Percentiles rank a stretch among this genome's conserved stretches.
These are phyloP conservation scores for Corylus avellana DNA, from an alignment of 306 rosid species.

Conservation along the genomic window DNA sequence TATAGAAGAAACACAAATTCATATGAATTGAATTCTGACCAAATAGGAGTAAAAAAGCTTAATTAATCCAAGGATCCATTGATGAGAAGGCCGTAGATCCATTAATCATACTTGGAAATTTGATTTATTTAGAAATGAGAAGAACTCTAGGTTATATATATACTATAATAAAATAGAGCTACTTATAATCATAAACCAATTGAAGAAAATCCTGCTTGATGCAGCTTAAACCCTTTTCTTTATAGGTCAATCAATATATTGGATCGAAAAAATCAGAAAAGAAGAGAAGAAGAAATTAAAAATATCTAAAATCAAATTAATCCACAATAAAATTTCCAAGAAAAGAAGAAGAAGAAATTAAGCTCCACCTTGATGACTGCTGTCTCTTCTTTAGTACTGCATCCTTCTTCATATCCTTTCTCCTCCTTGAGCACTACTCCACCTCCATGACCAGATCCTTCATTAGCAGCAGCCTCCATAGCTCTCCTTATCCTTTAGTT, in stretches of 20 bases:
- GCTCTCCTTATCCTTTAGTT: background rate
- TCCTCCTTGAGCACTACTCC: conserved; percentile 37
- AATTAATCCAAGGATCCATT: background rate
- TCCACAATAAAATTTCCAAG: conserved; percentile 8
- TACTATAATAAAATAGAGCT: too few species aligned
- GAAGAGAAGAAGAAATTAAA: background rate
- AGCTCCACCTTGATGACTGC: conserved; percentile 41
- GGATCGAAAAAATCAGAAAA: background rate
- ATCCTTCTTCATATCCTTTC: conserved; percentile 20
- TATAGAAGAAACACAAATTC: background rate
- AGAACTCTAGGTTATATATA: too few species aligned
- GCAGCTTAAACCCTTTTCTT: conserved; percentile 8
- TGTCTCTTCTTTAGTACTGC: conserved; percentile 11
- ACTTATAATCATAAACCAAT: too few species aligned
- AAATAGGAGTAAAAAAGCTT: background rate
- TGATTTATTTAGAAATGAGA: too few species aligned
- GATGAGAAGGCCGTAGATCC: background rate
- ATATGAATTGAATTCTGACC: background rate
- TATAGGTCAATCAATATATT: background rate
- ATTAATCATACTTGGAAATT: too few species aligned
- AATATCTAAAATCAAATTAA: conserved; percentile 5
- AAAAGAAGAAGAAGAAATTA: conserved; percentile 9
- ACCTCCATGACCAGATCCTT: conserved; percentile 39
- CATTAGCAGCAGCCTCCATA: conserved; percentile 52
- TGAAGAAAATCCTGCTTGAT: background rate